A percentile compares a stretch with the other conserved stretches of the same genome.
Evolutionary conservation across 139 green algal genomes (phyloP).

Genomic region (Volvox reticuliferus): DNA sequence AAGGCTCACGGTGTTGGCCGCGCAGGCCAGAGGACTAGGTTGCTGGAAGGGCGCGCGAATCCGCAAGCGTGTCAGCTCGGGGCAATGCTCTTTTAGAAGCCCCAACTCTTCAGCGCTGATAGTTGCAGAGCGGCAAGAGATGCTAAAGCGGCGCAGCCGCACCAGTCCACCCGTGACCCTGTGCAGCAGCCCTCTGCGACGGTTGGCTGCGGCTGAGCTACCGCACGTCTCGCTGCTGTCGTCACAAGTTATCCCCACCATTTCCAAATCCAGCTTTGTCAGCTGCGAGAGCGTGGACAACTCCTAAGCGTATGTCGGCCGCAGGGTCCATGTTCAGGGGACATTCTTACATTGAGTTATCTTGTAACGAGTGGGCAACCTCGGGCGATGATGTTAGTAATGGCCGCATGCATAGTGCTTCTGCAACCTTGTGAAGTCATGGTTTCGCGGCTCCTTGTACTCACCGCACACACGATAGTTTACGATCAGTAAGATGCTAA

Average conservation of each 20-base stretch:
- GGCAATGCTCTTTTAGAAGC: not conserved
- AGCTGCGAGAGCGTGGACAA: not conserved
- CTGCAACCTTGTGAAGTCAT: too few species aligned
- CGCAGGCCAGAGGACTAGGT: not conserved
- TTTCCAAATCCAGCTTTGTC: slow-evolving; percentile 11
- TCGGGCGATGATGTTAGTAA: too few species aligned
- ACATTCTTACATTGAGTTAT: too few species aligned
- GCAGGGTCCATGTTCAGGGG: too few species aligned
- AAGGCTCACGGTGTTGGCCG: not conserved
- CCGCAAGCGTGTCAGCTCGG: not conserved
- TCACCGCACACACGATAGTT: too few species aligned
- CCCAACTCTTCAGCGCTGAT: not conserved
- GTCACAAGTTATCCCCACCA: not conserved
- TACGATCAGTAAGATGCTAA: too few species aligned
- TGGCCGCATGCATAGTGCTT: too few species aligned
- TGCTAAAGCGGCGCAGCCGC: not conserved
- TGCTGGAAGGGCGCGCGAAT: not conserved
- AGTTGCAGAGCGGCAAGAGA: not conserved
- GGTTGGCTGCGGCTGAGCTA: not conserved
- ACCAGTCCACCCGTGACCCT: not conserved
- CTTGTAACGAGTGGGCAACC: too few species aligned
- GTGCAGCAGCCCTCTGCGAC: not conserved
- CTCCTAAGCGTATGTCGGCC: not conserved
- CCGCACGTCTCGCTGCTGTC: too few species aligned
- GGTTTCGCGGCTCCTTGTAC: too few species aligned